Percentiles rank a stretch among this genome's conserved stretches.
These are phyloP conservation scores for Verticillium nonalfalfae DNA, from an alignment of 2,329 filamentous ascomycete species.

Conservation along the genomic window DNA sequence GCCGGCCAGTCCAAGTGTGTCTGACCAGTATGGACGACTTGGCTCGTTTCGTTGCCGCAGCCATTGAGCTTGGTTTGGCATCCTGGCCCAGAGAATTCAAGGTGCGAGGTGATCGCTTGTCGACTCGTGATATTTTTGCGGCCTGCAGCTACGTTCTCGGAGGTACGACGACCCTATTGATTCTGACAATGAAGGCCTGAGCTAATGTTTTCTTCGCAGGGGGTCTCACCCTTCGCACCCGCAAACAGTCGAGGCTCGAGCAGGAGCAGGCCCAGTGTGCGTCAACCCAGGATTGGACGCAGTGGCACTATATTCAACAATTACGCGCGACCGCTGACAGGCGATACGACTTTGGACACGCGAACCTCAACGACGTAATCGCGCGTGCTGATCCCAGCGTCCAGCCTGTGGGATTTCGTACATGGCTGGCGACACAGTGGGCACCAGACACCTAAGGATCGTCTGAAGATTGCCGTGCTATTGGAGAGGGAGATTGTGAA, in stretches of 20 bases:
- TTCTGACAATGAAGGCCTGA: neutral
- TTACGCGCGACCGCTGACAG: slow-evolving; percentile 63
- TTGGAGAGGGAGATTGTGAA: neutral
- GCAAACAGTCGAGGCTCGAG: slow-evolving; percentile 30
- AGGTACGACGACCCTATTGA: slow-evolving; percentile 24
- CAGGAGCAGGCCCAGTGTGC: slow-evolving; percentile 19
- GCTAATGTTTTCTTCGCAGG: slow-evolving; percentile 19
- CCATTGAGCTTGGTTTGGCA: slow-evolving; percentile 53
- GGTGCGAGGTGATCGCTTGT: slow-evolving; percentile 61
- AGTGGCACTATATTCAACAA: slow-evolving; percentile 49
- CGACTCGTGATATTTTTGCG: slow-evolving; percentile 51
- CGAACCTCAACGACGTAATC: slow-evolving; percentile 52
- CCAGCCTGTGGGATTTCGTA: slow-evolving; percentile 41
- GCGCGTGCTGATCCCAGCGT: slow-evolving; percentile 30
- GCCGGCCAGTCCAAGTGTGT: slow-evolving; percentile 48
- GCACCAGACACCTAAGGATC: slow-evolving; percentile 11
- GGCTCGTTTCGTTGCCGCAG: slow-evolving; percentile 63
- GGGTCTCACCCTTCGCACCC: slow-evolving; percentile 28
- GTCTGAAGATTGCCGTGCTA: neutral
- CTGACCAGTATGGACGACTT: slow-evolving; percentile 67
- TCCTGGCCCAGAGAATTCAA: slow-evolving; percentile 64
- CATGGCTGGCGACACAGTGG: slow-evolving; percentile 49
- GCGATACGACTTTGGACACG: slow-evolving; percentile 56
- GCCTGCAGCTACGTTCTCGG: slow-evolving; percentile 42
- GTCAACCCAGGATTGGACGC: slow-evolving; percentile 36